These are phyloP conservation scores for Chlorella sp. DNA, from an alignment of 139 green algal species.

Conservation along the genomic window DNA sequence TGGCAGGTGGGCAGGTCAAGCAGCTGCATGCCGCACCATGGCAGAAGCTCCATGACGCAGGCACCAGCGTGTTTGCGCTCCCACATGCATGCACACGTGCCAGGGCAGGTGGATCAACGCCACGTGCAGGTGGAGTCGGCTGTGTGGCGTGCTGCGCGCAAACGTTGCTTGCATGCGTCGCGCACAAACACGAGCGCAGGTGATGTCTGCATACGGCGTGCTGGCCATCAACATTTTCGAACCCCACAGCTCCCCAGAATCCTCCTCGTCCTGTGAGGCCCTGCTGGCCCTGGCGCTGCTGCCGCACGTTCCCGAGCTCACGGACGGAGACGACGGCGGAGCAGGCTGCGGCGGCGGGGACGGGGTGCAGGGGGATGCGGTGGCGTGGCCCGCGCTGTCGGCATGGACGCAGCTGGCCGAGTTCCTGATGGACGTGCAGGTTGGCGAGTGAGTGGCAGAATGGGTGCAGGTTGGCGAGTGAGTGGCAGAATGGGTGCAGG, in stretches of 20 bases:
- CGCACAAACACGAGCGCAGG: no score
- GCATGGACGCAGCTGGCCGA: neutral
- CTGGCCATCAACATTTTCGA: neutral
- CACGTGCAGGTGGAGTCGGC: no score
- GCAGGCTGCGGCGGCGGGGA: neutral
- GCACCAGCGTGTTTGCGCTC: no score
- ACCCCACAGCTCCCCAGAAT: neutral
- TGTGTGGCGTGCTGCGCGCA: no score
- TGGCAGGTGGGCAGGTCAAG: no score
- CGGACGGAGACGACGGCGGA: neutral
- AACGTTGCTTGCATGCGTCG: no score
- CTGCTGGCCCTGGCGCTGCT: neutral
- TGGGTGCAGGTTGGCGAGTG: no score
- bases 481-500: no score
- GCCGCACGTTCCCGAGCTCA: neutral
- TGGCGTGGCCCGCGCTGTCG: constrained; percentile 1
- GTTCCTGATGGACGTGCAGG: neutral
- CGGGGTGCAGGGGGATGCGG: neutral
- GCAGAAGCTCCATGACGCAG: no score
- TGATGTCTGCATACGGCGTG: neutral
- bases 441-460: constrained; percentile 1
- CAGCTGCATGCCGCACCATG: no score
- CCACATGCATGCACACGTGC: no score
- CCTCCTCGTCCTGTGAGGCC: neutral
- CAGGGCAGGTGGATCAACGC: no score